Evolutionary conservation across 2,329 filamentous ascomycete genomes (phyloP), one percentile per base, ranked within the genome.

Genomic region (Dactylellina leptospora): DNA sequence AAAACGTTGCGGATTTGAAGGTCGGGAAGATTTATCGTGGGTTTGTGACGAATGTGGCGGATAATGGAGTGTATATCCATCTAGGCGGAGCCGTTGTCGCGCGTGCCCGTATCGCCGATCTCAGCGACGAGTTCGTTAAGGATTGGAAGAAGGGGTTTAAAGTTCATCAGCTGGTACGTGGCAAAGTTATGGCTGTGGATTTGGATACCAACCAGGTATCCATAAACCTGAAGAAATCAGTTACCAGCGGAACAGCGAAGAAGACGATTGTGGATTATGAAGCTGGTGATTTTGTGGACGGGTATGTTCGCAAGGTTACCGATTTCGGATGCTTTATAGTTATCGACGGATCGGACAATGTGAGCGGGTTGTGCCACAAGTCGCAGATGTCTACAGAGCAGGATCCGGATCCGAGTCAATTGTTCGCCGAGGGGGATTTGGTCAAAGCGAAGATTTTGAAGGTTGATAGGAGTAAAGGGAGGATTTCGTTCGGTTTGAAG

Each of bases 261-360:
- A 93, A 75, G 96, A 91, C 79, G 86, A 45, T 86, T 90, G 20
- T 88, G 87, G 1, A 79, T 75, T 83, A 97, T 63, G 87, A 89
- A 78, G 82, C 85, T 73, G 93, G 92, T 4, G 90, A 96, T 79
- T 82, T 92, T 28, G 85, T 99, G 30, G 96, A 91, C 10, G 95
- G 93, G 51, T 96, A 91, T 78, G 87, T 99, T 62, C 89, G 93
- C 76, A 96, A 96, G 80, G 92, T 97, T 1, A 91, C 96, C 78
- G 90, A 96, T 28, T 99, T 93, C 79, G 95, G 95, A 75, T 93
- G 93, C 3, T 99, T 99, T 79, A 90, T 99, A 76, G 86, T 96
- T 44, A 83, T 99, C 18, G 92, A 97, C 79, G 88, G 90, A 71
- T 96, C 93, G 3, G 84, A 86, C 61, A 96, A 96, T 76, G 87